phyloP scores from a whole-genome alignment of 805 yeast genomes.

The Cyberlindnera veronae region DNA sequence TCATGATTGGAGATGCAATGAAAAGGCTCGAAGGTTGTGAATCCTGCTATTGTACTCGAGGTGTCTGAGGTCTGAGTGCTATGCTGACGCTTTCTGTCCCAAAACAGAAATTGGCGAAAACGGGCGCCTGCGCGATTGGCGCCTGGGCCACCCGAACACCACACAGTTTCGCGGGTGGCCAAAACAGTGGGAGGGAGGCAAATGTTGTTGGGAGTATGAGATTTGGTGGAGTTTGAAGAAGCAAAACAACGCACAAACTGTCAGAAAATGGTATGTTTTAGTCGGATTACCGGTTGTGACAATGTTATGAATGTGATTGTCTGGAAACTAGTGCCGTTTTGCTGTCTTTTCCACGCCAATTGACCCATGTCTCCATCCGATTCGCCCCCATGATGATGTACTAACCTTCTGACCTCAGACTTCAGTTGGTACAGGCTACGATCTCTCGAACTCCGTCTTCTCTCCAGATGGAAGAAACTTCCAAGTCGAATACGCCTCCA shows the following conservation, averaged over 20 bases:
- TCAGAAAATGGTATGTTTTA: not conserved
- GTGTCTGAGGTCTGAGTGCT: too few species aligned
- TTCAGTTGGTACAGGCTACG: slow-evolving; percentile 98
- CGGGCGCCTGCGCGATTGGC: too few species aligned
- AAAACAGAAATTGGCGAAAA: not conserved
- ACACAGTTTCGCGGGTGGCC: not conserved
- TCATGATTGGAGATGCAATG: too few species aligned
- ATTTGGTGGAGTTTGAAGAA: not conserved
- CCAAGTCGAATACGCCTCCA: slow-evolving; percentile 96
- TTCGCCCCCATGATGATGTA: not conserved
- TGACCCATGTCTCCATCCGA: not conserved
- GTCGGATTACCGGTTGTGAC: too few species aligned
- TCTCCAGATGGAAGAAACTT: slow-evolving; percentile 86
- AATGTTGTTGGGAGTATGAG: too few species aligned
- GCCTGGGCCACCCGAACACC: not conserved
- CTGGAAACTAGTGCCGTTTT: not conserved
- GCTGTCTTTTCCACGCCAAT: not conserved
- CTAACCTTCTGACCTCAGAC: slow-evolving; percentile 40
- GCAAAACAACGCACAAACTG: not conserved
- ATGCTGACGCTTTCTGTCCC: too few species aligned
- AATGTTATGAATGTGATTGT: too few species aligned
- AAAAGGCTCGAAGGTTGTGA: too few species aligned
- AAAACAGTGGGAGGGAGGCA: not conserved
- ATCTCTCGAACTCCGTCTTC: slow-evolving; percentile 93
- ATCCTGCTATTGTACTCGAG: too few species aligned